Conservation (phyloP, 2,329 filamentous ascomycete genomes). For the Hypomyces rosellus region DNA sequence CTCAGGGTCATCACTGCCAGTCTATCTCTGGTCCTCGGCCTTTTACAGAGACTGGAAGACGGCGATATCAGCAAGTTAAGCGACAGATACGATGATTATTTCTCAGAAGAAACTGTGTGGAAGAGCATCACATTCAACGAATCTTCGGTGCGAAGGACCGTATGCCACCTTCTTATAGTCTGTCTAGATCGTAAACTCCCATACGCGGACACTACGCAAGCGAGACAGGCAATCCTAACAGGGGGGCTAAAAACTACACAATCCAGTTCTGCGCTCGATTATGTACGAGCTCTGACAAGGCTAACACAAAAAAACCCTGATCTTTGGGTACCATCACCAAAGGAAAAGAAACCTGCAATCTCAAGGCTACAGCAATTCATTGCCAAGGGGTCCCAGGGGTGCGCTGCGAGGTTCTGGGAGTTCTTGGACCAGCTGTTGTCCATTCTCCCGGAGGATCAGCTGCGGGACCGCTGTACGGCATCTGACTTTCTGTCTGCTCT, state of each 20-base stretch:
- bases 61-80: conserved; percentile 54
- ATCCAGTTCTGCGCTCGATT: conserved; percentile 64
- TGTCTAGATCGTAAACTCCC: conserved; percentile 45
- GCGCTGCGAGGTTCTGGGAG: conserved; percentile 65
- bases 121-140: conserved; percentile 59
- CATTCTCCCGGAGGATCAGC: conserved; percentile 45
- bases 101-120: conserved; percentile 63
- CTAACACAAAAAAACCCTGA: conserved; percentile 60
- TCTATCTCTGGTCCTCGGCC: conserved; percentile 47
- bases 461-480: conserved; percentile 41
- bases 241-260: conserved; percentile 71
- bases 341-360: conserved; percentile 47
- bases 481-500: conserved; percentile 60
- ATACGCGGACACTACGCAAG: conserved; percentile 42
- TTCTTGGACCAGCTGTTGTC: conserved; percentile 58
- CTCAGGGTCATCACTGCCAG: conserved; percentile 60
- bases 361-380: conserved; percentile 64
- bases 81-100: conserved; percentile 57
- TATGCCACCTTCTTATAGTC: conserved; percentile 44
- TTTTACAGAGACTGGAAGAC: conserved; percentile 43
- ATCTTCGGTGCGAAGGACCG: conserved; percentile 42
- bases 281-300: conserved; percentile 58
- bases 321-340: conserved; percentile 59
- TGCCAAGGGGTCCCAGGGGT: conserved; percentile 78
- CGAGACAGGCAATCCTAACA: conserved; percentile 57